Conservation (phyloP, 176 grass and related monocot species). For the Eleusine coracana region DNA sequence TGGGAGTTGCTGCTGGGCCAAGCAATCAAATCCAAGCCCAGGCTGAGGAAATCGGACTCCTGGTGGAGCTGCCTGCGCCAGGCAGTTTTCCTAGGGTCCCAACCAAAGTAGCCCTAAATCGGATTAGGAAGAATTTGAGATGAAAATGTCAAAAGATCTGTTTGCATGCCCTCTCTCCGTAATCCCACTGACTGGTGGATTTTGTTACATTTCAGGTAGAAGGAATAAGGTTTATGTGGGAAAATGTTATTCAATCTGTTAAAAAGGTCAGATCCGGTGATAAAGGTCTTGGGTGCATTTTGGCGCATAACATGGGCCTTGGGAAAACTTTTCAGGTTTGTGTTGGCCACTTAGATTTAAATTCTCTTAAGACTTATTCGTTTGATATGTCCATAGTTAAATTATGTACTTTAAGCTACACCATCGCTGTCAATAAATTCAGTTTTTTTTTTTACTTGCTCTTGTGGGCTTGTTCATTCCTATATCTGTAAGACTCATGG, state of each 20-base stretch:
- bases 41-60: no score
- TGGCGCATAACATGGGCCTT: slow-evolving; percentile 97
- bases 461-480: slow-evolving; percentile 19
- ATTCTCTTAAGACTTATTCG: slow-evolving; percentile 24
- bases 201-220: slow-evolving; percentile 59
- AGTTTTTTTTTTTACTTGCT: background rate
- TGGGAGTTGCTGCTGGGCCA: no score
- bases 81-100: no score
- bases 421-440: background rate
- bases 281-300: slow-evolving; percentile 98
- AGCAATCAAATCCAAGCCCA: no score
- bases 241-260: slow-evolving; percentile 94
- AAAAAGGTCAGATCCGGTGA: slow-evolving; percentile 88
- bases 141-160: slow-evolving; percentile 6
- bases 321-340: slow-evolving; percentile 98
- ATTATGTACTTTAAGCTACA: slow-evolving; percentile 15
- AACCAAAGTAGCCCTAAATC: no score
- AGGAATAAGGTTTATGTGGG: slow-evolving; percentile 98
- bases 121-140: background rate
- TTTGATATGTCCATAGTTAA: slow-evolving; percentile 20
- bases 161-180: background rate
- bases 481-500: background rate
- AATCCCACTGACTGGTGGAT: slow-evolving; percentile 3
- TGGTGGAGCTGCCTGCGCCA: no score
- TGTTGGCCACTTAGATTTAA: slow-evolving; percentile 4